phyloP scores from a whole-genome alignment of 2,329 filamentous ascomycete species.

The Trichoderma sp. region DNA sequence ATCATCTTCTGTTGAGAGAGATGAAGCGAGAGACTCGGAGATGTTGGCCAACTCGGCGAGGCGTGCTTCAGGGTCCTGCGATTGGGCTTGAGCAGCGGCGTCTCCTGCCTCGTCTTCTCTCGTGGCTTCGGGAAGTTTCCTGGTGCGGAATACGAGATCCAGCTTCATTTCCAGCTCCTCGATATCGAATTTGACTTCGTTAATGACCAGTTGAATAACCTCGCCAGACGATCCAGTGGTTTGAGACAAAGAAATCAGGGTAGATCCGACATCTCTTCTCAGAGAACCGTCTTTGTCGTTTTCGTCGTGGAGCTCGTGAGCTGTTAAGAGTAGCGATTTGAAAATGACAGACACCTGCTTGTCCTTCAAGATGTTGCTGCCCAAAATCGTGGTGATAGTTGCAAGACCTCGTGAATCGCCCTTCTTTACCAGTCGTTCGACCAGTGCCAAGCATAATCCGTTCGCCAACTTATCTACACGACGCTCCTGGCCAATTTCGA shows the following conservation, averaged over 20 bases:
- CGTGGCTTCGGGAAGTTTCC: conserved; percentile 47
- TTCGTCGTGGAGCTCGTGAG: conserved; percentile 55
- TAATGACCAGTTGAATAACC: conserved; percentile 65
- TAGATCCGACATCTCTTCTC: conserved; percentile 62
- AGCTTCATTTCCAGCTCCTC: conserved; percentile 73
- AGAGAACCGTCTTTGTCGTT: conserved; percentile 54
- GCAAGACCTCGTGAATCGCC: conserved; percentile 56
- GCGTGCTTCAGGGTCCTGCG: conserved; percentile 40
- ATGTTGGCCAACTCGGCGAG: conserved; percentile 40
- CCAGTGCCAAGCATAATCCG: conserved; percentile 65
- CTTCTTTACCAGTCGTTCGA: conserved; percentile 61
- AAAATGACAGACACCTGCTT: conserved; percentile 64
- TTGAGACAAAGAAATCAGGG: conserved; percentile 65
- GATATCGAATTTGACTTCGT: conserved; percentile 68
- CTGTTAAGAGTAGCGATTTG: conserved; percentile 61
- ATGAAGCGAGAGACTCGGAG: conserved; percentile 46
- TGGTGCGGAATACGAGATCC: conserved; percentile 64
- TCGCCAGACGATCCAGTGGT: conserved; percentile 56
- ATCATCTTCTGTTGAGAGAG: conserved; percentile 50
- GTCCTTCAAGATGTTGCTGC: conserved; percentile 59
- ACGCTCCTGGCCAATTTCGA: conserved; percentile 62
- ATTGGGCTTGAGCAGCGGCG: conserved; percentile 27
- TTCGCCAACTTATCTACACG: conserved; percentile 69
- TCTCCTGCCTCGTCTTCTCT: conserved; percentile 45
- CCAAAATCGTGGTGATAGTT: conserved; percentile 60